Conservation (phyloP, 768 basidiomycete genomes). For the Polyporus arcularius region DNA sequence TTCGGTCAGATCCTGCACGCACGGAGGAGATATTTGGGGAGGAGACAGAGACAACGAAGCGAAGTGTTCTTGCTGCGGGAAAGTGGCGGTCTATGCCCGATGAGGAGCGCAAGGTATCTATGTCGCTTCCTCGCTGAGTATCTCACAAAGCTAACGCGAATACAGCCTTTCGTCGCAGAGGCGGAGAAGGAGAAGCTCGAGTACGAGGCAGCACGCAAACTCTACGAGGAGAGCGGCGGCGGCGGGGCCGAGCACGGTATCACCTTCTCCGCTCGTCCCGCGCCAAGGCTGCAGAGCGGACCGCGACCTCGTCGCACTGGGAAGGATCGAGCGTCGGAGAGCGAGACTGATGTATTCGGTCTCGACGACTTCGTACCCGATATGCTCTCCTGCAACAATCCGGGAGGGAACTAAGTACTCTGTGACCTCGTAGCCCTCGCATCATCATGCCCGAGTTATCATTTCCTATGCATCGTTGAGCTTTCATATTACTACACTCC, state of each 20-base stretch:
- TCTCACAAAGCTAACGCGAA: not conserved
- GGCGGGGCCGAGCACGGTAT: conserved; percentile 64
- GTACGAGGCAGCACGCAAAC: conserved; percentile 80
- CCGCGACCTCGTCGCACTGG: too few species aligned
- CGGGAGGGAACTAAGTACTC: too few species aligned
- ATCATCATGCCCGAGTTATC: too few species aligned
- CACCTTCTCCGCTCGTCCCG: conserved; percentile 53
- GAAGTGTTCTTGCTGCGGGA: conserved; percentile 89
- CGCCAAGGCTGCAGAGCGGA: too few species aligned
- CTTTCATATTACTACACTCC: too few species aligned
- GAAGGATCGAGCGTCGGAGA: too few species aligned
- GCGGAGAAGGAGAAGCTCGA: conserved; percentile 95
- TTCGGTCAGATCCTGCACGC: conserved; percentile 73
- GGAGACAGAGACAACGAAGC: conserved; percentile 91
- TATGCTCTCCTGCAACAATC: too few species aligned
- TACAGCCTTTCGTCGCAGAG: conserved; percentile 86
- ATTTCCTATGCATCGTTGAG: too few species aligned
- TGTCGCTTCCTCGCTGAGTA: not conserved
- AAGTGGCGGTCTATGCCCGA: conserved; percentile 93
- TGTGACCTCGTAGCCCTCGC: too few species aligned
- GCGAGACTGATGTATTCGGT: too few species aligned
- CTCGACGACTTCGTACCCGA: too few species aligned
- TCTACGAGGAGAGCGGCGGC: conserved; percentile 83
- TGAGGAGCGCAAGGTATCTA: conserved; percentile 84
- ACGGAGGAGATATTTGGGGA: conserved; percentile 83